Base-by-base conservation (phyloP, 2,329 filamentous ascomycete species). In the Exserohilum rostratum region DNA sequence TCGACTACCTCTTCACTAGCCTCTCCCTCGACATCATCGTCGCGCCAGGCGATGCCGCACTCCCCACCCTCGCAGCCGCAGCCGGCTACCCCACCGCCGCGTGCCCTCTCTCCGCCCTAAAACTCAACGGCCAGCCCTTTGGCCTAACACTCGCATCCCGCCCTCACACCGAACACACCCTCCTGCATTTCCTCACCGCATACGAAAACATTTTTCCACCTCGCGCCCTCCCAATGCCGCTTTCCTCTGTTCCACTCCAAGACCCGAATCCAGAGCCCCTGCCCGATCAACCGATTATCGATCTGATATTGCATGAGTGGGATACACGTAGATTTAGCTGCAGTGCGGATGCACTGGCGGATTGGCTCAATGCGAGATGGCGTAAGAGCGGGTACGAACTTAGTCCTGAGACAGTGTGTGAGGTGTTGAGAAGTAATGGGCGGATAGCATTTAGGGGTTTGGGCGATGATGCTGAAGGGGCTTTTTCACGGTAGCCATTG, bases 61-160 rank as follows among this genome's bases (percentile, higher is more conserved):
- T 75, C 29, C 74, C 69, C 31, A 68, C 70, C 12, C 67, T 74
- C 37, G 68, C 71, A 5, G 72, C 71, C 4, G 72, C 71, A 25
- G 72, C 71, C 6, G 70, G 70, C 49, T 75, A 73, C 53, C 72
- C 71, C 2, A 71, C 72, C 7, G 72, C 71, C 15, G 70, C 68
- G 5, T 73, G 68, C 17, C 71, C 72, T 0, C 61, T 74, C 7
- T 67, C 65, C 5, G 70, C 71, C 2, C 62, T 74, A 0, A 73
- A 73, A 47, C 62, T 72, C 29, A 72, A 74, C 52, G 71, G 71
- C 38, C 71, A 73, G 37, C 72, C 71, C 10, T 75, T 75, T 46
- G 72, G 72, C 43, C 46, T 75, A 10, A 69, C 68, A 1, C 59
- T 73, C 11, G 65, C 70, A 2, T 69, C 70, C 0, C 71, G 67